A percentile compares a stretch with the other conserved stretches of the same genome.
These are phyloP conservation scores for Colletotrichum plurivorum DNA, from an alignment of 2,329 filamentous ascomycete genomes.

Conservation along the genomic window DNA sequence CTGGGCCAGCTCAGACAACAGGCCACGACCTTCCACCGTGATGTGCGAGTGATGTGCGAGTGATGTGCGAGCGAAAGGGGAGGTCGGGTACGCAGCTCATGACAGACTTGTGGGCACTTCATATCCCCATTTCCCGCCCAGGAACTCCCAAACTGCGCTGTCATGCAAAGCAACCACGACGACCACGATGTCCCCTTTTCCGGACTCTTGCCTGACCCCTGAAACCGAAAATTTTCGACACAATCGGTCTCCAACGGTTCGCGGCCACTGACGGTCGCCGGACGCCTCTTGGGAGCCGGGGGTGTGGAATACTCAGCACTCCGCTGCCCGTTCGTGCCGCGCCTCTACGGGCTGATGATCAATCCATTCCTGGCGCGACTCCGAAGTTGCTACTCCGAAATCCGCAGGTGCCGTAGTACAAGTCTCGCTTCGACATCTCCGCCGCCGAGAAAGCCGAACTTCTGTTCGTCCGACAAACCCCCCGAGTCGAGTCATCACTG, in stretches of 20 bases:
- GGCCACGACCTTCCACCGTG: constrained; percentile 23
- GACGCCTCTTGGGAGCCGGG: constrained; percentile 4
- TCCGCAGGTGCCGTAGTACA: constrained; percentile 25
- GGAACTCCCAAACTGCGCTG: constrained; percentile 14
- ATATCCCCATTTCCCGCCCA: constrained; percentile 10
- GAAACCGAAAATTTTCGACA: constrained; percentile 25
- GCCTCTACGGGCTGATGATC: constrained; percentile 9
- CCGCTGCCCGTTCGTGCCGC: constrained; percentile 26
- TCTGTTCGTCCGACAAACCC: constrained; percentile 16
- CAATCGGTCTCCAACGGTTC: constrained; percentile 18
- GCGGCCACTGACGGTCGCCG: constrained; percentile 23
- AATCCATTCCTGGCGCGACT: constrained; percentile 20
- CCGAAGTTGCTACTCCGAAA: constrained; percentile 7
- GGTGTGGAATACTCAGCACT: constrained; percentile 17
- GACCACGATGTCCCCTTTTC: constrained; percentile 29
- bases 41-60: constrained; percentile 7
- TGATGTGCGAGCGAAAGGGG: constrained; percentile 16
- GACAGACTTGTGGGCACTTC: constrained; percentile 18
- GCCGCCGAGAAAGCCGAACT: constrained; percentile 28
- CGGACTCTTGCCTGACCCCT: constrained; percentile 30
- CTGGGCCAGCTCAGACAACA: constrained; percentile 24
- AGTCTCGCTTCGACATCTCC: neutral
- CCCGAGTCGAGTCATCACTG: constrained; percentile 20
- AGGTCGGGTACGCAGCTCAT: constrained; percentile 13
- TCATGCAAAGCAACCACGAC: constrained; percentile 23